Evolutionary conservation across 2,329 filamentous ascomycete genomes (phyloP), one percentile per base, ranked within the genome.

Genomic region (Fusarium sp.): DNA sequence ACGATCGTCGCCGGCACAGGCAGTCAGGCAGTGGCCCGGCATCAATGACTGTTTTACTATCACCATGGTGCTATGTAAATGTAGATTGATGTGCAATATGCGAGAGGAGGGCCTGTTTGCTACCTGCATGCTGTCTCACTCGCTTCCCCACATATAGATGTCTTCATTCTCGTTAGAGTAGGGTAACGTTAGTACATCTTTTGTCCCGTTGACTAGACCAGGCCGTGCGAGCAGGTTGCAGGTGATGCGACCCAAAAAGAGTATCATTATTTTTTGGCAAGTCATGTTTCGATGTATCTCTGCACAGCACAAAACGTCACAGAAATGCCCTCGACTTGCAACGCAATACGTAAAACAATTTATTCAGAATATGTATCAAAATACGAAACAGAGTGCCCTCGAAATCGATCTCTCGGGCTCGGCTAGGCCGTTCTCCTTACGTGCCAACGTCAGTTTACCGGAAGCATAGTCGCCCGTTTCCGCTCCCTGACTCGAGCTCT

Each of bases 211-310:
- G 21, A 41, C 35, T 39, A 35, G 41, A 25, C 44, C 37, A 49
- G 63, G 49, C 52, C 60, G 51, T 65, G 55, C 55, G 62, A 63
- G 54, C 50, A 66, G 62, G 50, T 49, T 55, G 57, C 54, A 25
- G 23, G 23, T 25, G 23, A 25, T 25, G 23, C 23, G 23, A 8
- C 23, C 23, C 23, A 63, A 32, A 32, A 29, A 31, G 23, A 25
- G 23, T 21, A 41, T 54, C 53, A 53, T 51, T 37, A 53, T 48
- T 59, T 27, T 53, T 47, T 49, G 48, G 42, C 49, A 49, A 56
- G 38, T 25, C 37, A 46, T 49, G 47, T 43, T 42, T 32, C 19
- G 19, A 19, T 19, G 19, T 52, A 31, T 45, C 36, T 53, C 32
- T 47, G 44, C 44, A 56, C 51, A 31, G 23, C 44, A 56, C 51